These are phyloP conservation scores for Fusarium vanettenii DNA, from an alignment of 2,329 filamentous ascomycete species.

Conservation along the genomic window DNA sequence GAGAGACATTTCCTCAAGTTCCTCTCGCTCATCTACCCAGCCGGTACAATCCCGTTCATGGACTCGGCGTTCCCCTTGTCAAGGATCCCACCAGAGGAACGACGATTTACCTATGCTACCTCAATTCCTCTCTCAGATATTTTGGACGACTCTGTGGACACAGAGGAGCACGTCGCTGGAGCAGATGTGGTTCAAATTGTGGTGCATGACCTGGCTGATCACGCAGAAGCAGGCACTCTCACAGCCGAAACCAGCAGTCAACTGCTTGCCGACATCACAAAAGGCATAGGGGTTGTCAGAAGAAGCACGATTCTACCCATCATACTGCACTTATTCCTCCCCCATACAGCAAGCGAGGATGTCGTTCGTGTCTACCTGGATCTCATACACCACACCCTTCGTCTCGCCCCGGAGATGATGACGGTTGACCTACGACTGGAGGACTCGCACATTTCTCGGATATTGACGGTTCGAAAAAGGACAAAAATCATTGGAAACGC, in stretches of 20 bases:
- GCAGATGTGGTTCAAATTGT: slow-evolving; percentile 75
- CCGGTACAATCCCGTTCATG: slow-evolving; percentile 65
- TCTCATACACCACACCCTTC: slow-evolving; percentile 68
- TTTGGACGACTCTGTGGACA: slow-evolving; percentile 63
- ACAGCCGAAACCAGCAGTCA: slow-evolving; percentile 37
- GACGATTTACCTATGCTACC: slow-evolving; percentile 75
- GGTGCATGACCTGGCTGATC: slow-evolving; percentile 47
- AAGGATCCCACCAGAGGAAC: slow-evolving; percentile 67
- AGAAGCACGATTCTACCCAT: slow-evolving; percentile 71
- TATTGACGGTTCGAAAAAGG: slow-evolving; percentile 63
- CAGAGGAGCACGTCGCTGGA: slow-evolving; percentile 74
- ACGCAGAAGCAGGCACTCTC: slow-evolving; percentile 26
- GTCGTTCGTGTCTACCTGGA: slow-evolving; percentile 60
- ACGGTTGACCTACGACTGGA: slow-evolving; percentile 71
- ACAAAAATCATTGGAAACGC: slow-evolving; percentile 73
- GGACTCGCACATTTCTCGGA: slow-evolving; percentile 59
- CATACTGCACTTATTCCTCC: slow-evolving; percentile 62
- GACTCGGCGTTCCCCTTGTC: slow-evolving; percentile 75
- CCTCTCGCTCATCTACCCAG: slow-evolving; percentile 69
- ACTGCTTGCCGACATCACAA: slow-evolving; percentile 64
- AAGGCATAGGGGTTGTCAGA: slow-evolving; percentile 69
- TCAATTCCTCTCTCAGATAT: slow-evolving; percentile 70
- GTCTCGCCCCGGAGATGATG: slow-evolving; percentile 72
- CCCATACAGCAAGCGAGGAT: slow-evolving; percentile 38
- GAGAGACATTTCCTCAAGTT: slow-evolving; percentile 79